Conservation (phyloP, 176 grass and related monocot species). For the Rhynchospora breviuscula region DNA sequence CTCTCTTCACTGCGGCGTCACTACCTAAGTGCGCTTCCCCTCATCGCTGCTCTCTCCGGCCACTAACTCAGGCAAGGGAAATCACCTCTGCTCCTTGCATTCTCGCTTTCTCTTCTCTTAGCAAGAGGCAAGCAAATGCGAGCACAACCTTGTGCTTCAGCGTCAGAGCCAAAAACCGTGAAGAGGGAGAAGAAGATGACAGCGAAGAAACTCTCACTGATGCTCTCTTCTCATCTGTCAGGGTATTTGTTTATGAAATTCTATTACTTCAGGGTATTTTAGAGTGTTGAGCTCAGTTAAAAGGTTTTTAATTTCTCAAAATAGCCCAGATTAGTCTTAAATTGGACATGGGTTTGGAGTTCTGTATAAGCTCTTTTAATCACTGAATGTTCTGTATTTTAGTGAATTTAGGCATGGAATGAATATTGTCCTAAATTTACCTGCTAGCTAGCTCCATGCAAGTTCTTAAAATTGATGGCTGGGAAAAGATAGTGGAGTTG, state of each 20-base stretch:
- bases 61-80: background rate
- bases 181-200: slow-evolving; percentile 5
- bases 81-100: background rate
- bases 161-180: background rate
- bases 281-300: background rate
- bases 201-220: slow-evolving; percentile 9
- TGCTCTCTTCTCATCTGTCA: slow-evolving; percentile 20
- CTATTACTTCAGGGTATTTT: background rate
- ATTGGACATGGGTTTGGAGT: background rate
- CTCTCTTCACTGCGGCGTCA: slow-evolving; percentile 4
- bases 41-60: background rate
- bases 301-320: background rate
- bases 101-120: background rate
- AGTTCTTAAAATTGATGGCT: background rate
- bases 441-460: background rate
- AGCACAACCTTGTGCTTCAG: background rate
- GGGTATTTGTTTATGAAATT: background rate
- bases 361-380: background rate
- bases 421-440: background rate
- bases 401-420: background rate
- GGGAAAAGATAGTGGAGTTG: background rate
- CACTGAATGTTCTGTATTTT: background rate
- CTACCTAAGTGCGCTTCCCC: background rate
- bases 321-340: background rate
- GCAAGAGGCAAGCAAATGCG: background rate